A percentile compares a stretch with the other conserved stretches of the same genome.
Evolutionary conservation across 2,329 filamentous ascomycete species (phyloP).

Genomic region (Cryphonectria carpinicola): DNA sequence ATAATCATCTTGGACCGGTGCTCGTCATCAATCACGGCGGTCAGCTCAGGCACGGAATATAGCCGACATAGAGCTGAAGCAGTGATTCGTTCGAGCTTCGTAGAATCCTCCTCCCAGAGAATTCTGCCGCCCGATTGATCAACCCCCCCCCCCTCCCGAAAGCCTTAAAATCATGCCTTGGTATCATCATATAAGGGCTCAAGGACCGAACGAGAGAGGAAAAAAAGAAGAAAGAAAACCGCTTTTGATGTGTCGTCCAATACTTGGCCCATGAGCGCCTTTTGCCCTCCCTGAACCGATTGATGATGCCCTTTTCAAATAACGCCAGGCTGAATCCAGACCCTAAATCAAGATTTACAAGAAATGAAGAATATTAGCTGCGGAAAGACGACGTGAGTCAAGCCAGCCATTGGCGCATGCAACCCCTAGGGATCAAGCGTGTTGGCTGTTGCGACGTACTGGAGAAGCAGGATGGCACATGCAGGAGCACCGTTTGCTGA

Average conservation of each 20-base stretch:
- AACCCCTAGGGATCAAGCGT: not conserved
- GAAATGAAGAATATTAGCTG: constrained; percentile 29
- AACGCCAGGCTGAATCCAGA: constrained; percentile 30
- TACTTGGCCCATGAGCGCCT: constrained; percentile 26
- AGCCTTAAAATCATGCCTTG: not conserved
- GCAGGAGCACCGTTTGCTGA: not conserved
- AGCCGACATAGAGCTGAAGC: not conserved
- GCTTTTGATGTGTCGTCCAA: constrained; percentile 19
- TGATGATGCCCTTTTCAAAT: constrained; percentile 26
- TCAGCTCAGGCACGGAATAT: not conserved
- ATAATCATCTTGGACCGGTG: not conserved
- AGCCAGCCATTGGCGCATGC: not conserved
- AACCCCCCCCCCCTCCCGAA: not conserved
- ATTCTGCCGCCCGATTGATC: not conserved
- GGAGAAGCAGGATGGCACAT: not conserved
- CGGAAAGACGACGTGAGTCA: constrained; percentile 10
- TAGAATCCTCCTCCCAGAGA: not conserved
- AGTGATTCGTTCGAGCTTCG: not conserved
- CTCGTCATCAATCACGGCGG: not conserved
- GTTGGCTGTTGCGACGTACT: not conserved
- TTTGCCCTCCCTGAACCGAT: constrained; percentile 23
- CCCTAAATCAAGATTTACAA: constrained; percentile 26
- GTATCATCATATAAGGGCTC: constrained; percentile 13
- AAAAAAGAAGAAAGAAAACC: not conserved
- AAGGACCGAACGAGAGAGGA: not conserved